Percentiles rank a stretch among this genome's conserved stretches.
Conservation (phyloP, 805 yeast species). For the Nadsonia fulvescens region DNA sequence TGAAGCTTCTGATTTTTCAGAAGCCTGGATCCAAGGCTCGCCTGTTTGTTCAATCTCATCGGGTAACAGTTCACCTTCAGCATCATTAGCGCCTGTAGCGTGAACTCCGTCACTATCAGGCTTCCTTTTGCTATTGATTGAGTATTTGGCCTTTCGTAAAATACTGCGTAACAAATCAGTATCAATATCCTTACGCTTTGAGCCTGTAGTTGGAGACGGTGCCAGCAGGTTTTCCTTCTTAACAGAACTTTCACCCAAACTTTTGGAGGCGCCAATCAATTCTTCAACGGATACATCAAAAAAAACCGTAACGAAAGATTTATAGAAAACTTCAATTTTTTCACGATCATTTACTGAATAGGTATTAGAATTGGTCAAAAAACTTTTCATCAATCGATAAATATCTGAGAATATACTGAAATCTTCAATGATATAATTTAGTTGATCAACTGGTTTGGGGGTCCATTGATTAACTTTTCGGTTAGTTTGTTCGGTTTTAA, state of each 20-base stretch:
- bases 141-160: too few species aligned
- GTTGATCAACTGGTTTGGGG: constrained; percentile 71
- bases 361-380: constrained; percentile 43
- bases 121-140: too few species aligned
- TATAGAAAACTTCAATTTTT: constrained; percentile 50
- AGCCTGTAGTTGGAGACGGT: too few species aligned
- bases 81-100: constrained; percentile 4
- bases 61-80: constrained; percentile 8
- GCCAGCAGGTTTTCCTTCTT: too few species aligned
- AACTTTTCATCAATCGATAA: constrained; percentile 44
- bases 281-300: constrained; percentile 35
- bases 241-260: too few species aligned
- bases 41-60: constrained; percentile 25
- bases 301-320: constrained; percentile 51
- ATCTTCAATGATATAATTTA: constrained; percentile 49
- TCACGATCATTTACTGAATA: constrained; percentile 73
- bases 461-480: constrained; percentile 73
- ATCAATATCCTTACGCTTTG: too few species aligned
- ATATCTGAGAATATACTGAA: constrained; percentile 57
- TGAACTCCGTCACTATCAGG: constrained; percentile 2
- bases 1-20: constrained; percentile 11
- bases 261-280: too few species aligned
- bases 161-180: too few species aligned
- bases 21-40: constrained; percentile 33
- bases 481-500: constrained; percentile 68